Conservation (phyloP, 352 stramenopile genomes). For the Peronospora destructor region DNA sequence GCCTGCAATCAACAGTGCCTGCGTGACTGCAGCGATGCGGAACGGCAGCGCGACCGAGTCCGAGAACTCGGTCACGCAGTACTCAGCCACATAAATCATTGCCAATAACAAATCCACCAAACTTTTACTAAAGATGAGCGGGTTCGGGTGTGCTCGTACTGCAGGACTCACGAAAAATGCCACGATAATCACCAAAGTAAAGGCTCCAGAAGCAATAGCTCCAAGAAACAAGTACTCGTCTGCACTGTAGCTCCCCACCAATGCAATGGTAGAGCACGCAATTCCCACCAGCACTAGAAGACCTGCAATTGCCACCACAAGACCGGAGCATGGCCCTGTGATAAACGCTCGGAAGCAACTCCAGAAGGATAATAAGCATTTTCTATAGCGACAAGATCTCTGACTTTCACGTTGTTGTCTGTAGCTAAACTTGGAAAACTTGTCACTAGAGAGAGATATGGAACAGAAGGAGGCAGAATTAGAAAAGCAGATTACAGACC, state of each 20-base stretch:
- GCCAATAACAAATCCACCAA: constrained; percentile 69
- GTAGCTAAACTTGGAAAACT: constrained; percentile 24
- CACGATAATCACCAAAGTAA: constrained; percentile 68
- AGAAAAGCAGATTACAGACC: not conserved
- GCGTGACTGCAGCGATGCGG: constrained; percentile 53
- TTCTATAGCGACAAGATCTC: constrained; percentile 2
- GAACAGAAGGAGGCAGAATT: constrained; percentile 44
- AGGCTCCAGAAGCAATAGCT: constrained; percentile 56
- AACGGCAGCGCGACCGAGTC: constrained; percentile 48
- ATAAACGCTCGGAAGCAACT: constrained; percentile 23
- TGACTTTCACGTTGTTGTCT: constrained; percentile 5
- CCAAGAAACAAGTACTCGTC: constrained; percentile 70
- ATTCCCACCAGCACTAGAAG: constrained; percentile 38
- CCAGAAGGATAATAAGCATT: constrained; percentile 14
- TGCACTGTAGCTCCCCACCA: constrained; percentile 30
- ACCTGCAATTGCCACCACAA: constrained; percentile 30
- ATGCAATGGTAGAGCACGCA: constrained; percentile 29
- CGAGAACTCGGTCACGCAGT: constrained; percentile 59
- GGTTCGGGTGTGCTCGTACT: constrained; percentile 68
- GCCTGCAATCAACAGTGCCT: constrained; percentile 72
- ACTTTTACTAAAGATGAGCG: constrained; percentile 85
- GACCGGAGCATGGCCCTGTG: constrained; percentile 19
- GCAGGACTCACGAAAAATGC: constrained; percentile 52
- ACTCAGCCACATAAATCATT: constrained; percentile 70
- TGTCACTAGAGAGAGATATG: constrained; percentile 54